Evolutionary conservation across 2,329 filamentous ascomycete species (phyloP).

Genomic region (Colletotrichum limetticola): DNA sequence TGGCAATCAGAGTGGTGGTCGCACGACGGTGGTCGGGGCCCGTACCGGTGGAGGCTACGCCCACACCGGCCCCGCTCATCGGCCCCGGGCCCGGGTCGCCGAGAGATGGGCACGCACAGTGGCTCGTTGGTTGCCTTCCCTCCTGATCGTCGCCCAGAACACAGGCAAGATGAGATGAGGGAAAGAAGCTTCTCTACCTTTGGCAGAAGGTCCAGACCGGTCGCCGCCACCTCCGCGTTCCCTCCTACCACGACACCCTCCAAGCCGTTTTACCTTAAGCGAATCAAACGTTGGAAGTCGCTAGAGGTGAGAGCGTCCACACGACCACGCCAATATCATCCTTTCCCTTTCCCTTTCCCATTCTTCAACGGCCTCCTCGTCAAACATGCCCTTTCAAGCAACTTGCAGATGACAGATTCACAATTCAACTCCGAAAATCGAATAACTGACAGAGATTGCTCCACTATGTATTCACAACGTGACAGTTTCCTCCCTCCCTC

Average conservation of each 20-base stretch:
- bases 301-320: not conserved
- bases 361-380: constrained; percentile 9
- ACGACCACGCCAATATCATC: not conserved
- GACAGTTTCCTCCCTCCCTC: constrained; percentile 27
- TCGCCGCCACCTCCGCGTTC: constrained; percentile 11
- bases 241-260: constrained; percentile 7
- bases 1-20: not conserved
- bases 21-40: constrained; percentile 6
- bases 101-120: not conserved
- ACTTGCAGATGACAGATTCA: not conserved
- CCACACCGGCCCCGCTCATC: constrained; percentile 15
- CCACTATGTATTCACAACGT: constrained; percentile 6
- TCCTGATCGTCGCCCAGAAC: not conserved
- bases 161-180: not conserved
- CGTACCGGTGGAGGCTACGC: constrained; percentile 11
- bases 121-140: not conserved
- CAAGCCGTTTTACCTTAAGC: not conserved
- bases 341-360: not conserved
- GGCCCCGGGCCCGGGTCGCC: constrained; percentile 28
- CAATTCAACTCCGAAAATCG: not conserved
- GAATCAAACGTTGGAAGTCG: not conserved
- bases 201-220: constrained; percentile 11
- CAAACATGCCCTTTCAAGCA: constrained; percentile 3
- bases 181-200: not conserved
- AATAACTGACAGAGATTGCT: constrained; percentile 7